Evolutionary conservation across 2,329 filamentous ascomycete species (phyloP), one percentile per base, ranked within the genome.

Genomic region (Hirsutella thompsonii): DNA sequence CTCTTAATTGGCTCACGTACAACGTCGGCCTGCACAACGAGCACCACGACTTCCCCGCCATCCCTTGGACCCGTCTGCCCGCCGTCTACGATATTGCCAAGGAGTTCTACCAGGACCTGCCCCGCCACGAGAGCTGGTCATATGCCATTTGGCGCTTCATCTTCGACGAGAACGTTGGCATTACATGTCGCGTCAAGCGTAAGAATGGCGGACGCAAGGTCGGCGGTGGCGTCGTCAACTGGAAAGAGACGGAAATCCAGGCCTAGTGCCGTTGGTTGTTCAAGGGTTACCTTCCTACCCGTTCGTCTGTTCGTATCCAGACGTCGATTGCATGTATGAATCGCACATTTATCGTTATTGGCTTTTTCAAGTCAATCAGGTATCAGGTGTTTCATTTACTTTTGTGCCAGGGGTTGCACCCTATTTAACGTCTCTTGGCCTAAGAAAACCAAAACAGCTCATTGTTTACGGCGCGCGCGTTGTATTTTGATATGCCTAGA

Each of bases 21-120:
- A 98, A 98, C 53, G 92, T 98, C 36, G 92, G 92, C 40, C 68
- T 95, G 55, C 92, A 98, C 69, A 98, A 98, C 59, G 92, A 98
- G 69, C 92, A 98, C 64, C 92, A 98, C 61, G 92, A 98, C 62
- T 98, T 98, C 66, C 92, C 92, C 10, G 92, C 92, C 37, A 77
- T 98, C 37, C 90, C 92, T 0, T 98, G 92, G 92, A 95, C 88
- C 9, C 73, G 83, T 26, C 72, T 98, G 32, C 83, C 81, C 41
- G 72, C 71, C 55, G 69, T 98, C 41, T 79, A 89, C 55, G 66
- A 77, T 47, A 83, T 93, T 42, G 92, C 92, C 1, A 74, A 74
- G 48, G 92, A 96, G 63, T 98, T 95, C 58, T 98, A 98, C 64
- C 78, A 82, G 48, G 83, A 84, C 44, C 67, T 98, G 50, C 92